Conservation (phyloP, 129 eudicot genomes). For the Flaveria sonorensis region DNA sequence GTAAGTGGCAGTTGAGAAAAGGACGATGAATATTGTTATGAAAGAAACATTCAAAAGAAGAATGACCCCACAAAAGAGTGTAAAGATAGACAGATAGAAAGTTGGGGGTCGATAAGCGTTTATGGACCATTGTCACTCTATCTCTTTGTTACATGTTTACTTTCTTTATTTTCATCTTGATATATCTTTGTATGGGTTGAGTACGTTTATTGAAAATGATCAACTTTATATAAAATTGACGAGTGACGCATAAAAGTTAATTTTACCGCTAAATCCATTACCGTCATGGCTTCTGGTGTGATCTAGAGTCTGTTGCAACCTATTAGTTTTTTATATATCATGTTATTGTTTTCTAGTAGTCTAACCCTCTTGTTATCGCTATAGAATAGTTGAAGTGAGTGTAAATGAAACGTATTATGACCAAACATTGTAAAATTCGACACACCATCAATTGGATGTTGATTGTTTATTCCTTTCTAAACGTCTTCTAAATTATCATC, state of each 20-base stretch:
- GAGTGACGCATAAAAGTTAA: background rate
- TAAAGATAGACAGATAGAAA: slow-evolving; percentile 7
- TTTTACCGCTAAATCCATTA: background rate
- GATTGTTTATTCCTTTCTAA: background rate
- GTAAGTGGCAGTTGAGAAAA: slow-evolving; percentile 26
- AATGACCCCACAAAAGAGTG: background rate
- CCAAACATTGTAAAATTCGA: no score
- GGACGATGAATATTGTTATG: slow-evolving; percentile 11
- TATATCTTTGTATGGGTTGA: background rate
- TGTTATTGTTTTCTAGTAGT: no score
- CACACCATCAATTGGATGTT: no score
- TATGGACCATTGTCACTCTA: slow-evolving; percentile 32
- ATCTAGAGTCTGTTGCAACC: no score
- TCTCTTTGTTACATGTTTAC: background rate
- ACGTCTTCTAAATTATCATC: background rate
- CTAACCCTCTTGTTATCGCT: no score
- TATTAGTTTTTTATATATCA: no score
- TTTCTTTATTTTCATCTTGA: background rate
- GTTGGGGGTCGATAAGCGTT: background rate
- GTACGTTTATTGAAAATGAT: background rate
- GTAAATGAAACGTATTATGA: no score
- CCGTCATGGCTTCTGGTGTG: no score
- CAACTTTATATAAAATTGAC: background rate
- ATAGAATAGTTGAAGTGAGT: no score
- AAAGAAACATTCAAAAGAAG: slow-evolving; percentile 21